Evolutionary conservation across 306 rosid genomes (phyloP).

Genomic region (Aeschynomene evenia): DNA sequence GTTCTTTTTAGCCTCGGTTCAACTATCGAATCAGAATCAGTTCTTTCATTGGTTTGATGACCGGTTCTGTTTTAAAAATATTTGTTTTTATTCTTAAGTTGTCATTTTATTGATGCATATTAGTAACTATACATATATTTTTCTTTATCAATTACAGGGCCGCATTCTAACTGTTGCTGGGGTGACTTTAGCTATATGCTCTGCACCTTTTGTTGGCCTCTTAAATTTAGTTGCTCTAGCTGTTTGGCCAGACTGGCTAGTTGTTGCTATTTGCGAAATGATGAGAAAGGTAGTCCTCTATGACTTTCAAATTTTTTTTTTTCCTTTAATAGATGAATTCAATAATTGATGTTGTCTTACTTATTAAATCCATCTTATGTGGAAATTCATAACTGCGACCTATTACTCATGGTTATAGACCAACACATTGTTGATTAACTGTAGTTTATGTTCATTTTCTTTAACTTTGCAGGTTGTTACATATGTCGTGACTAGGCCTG

Average conservation of each 20-base stretch:
- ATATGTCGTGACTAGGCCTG: constrained; percentile 93
- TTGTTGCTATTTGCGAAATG: constrained; percentile 79
- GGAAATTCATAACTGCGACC: constrained; percentile 3
- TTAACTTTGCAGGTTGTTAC: constrained; percentile 69
- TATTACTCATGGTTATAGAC: neutral
- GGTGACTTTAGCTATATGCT: constrained; percentile 80
- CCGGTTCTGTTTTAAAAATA: neutral
- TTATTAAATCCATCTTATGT: constrained; percentile 22
- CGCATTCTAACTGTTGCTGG: constrained; percentile 91
- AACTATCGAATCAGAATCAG: neutral
- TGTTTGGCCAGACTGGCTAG: constrained; percentile 89
- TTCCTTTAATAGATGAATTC: constrained; percentile 11
- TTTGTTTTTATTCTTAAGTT: constrained; percentile 3
- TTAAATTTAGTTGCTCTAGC: constrained; percentile 71
- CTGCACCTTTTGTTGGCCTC: constrained; percentile 78
- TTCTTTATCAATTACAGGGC: constrained; percentile 61
- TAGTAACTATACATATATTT: neutral
- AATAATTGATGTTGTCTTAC: neutral
- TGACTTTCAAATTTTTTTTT: neutral
- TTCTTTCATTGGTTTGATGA: neutral
- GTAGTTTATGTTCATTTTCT: constrained; percentile 16
- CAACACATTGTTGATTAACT: constrained; percentile 6
- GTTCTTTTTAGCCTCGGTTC: neutral
- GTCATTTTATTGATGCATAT: constrained; percentile 25
- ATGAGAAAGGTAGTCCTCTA: constrained; percentile 65